A percentile compares a stretch with the other conserved stretches of the same genome.
Evolutionary conservation across 2,329 filamentous ascomycete species (phyloP).

Genomic region (Diaporthe ampelina): DNA sequence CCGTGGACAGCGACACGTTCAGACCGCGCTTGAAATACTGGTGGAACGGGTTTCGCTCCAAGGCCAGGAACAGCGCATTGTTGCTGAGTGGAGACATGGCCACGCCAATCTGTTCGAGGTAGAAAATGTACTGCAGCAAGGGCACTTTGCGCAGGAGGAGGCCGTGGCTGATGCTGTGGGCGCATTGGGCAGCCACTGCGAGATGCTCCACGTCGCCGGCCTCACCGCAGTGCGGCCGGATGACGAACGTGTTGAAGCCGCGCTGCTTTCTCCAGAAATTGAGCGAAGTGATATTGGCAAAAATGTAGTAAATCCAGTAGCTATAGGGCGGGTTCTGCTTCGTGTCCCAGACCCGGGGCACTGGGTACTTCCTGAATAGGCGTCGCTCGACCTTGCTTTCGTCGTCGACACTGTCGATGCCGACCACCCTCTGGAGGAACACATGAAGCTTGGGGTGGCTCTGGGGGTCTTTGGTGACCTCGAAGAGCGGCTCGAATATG

Average conservation of each 20-base stretch:
- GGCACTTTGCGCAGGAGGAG: conserved; percentile 94
- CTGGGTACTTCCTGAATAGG: conserved; percentile 95
- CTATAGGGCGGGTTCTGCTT: conserved; percentile 98
- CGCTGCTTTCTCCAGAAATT: conserved; percentile 92
- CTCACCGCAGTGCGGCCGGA: conserved; percentile 96
- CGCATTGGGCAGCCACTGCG: conserved; percentile 90
- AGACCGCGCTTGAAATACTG: conserved; percentile 95
- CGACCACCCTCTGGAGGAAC: conserved; percentile 94
- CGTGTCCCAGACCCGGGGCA: conserved; percentile 88
- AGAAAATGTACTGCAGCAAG: conserved; percentile 95
- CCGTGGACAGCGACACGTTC: conserved; percentile 96
- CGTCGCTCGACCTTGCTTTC: conserved; percentile 97
- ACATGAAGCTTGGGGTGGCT: conserved; percentile 94
- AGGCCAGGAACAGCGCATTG: conserved; percentile 95
- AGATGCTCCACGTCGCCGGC: conserved; percentile 97
- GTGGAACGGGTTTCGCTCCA: conserved; percentile 96
- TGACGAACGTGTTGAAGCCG: conserved; percentile 94
- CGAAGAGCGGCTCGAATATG: conserved; percentile 93
- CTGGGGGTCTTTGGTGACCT: conserved; percentile 88
- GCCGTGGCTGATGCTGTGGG: conserved; percentile 97
- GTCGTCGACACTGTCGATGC: conserved; percentile 97
- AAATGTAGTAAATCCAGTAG: conserved; percentile 99
- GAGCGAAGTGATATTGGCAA: conserved; percentile 91
- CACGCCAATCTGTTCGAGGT: conserved; percentile 97
- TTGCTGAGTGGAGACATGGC: conserved; percentile 99